A percentile compares a stretch with the other conserved stretches of the same genome.
phyloP scores from a whole-genome alignment of 306 rosid genomes.

The Morella rubra region DNA sequence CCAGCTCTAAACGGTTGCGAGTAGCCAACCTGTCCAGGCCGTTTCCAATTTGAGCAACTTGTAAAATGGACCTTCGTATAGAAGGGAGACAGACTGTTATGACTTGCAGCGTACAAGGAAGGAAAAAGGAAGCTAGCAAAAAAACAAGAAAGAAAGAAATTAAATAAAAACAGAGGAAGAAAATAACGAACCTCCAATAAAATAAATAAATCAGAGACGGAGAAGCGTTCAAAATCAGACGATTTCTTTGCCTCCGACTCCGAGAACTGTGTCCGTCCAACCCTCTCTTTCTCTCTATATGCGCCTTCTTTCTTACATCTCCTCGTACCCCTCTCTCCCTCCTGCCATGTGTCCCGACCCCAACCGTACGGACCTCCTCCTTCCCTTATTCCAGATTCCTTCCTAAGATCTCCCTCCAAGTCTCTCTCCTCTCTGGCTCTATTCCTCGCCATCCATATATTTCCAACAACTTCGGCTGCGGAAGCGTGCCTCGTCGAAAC shows the following conservation, averaged over 20 bases:
- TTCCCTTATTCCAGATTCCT: no score
- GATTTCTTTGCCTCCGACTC: constrained; percentile 1
- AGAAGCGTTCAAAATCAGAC: constrained; percentile 17
- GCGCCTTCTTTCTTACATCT: neutral
- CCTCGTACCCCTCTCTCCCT: neutral
- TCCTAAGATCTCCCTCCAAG: neutral
- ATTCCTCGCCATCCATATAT: neutral
- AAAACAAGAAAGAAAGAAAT: no score
- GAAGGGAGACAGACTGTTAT: constrained; percentile 2
- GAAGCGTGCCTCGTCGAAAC: neutral
- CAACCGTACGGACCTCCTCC: constrained; percentile 7
- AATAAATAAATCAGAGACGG: neutral
- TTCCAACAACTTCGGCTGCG: neutral
- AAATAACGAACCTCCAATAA: neutral
- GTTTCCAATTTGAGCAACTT: no score
- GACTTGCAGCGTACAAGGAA: neutral
- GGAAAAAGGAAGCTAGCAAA: neutral
- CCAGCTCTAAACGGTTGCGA: no score
- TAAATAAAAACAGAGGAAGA: neutral
- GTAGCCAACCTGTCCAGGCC: no score
- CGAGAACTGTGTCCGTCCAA: constrained; percentile 4
- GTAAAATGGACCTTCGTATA: no score
- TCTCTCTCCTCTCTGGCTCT: constrained; percentile 18
- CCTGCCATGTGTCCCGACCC: constrained; percentile 22
- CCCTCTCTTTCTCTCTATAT: no score